These are phyloP conservation scores for Fusarium scirpi DNA, from an alignment of 2,329 filamentous ascomycete genomes.

Conservation along the genomic window DNA sequence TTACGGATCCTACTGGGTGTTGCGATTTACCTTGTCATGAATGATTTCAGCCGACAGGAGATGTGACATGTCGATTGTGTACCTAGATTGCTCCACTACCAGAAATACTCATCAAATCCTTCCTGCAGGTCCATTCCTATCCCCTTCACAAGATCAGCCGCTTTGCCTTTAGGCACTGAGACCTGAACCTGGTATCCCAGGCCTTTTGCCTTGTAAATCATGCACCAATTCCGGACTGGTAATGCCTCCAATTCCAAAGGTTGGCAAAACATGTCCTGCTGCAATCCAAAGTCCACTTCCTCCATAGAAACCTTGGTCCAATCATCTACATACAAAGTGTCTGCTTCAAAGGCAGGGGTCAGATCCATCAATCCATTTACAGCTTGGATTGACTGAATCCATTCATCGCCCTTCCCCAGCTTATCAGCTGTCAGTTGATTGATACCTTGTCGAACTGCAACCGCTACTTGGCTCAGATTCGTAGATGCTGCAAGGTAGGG, in stretches of 20 bases:
- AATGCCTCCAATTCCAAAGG: background rate
- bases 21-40: background rate
- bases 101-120: background rate
- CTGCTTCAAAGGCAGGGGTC: background rate
- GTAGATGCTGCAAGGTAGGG: background rate
- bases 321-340: background rate
- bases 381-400: background rate
- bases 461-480: background rate
- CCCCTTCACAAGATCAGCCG: background rate
- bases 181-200: background rate
- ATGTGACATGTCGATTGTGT: background rate
- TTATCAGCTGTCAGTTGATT: background rate
- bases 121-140: background rate
- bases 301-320: background rate
- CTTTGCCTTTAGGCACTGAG: background rate
- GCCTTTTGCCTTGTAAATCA: background rate
- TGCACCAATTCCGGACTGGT: background rate
- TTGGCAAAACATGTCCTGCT: background rate
- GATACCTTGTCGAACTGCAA: background rate
- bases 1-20: background rate
- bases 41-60: background rate
- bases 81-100: background rate
- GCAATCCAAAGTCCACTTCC: background rate
- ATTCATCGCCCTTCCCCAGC: background rate
- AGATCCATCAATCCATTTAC: slow-evolving; percentile 1